phyloP scores from a whole-genome alignment of 2,329 filamentous ascomycete species.

The Hawksworthiomyces lignivorus region DNA sequence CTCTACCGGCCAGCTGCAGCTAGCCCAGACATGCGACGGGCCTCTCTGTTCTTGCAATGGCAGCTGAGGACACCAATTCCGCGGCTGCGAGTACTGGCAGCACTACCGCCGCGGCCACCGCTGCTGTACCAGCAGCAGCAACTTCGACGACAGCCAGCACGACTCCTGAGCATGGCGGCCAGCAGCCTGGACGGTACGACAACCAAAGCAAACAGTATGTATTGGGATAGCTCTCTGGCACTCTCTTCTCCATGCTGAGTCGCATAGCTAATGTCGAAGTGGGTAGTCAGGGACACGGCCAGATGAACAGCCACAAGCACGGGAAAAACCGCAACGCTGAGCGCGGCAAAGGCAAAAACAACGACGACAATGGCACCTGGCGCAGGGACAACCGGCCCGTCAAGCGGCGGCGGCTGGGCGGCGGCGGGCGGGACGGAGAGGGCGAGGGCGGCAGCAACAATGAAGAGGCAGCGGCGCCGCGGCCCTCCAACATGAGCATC shows the following conservation, averaged over 20 bases:
- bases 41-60: neutral
- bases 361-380: neutral
- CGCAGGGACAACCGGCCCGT: constrained; percentile 8
- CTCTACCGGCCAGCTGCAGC: too few relatives aligned
- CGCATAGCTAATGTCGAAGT: too few relatives aligned
- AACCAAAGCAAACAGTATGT: too few relatives aligned
- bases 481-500: constrained; percentile 47
- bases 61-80: neutral
- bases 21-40: neutral
- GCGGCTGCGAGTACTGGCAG: neutral
- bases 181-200: too few relatives aligned
- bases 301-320: too few relatives aligned
- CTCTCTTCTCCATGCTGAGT: too few relatives aligned
- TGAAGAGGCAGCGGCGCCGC: constrained; percentile 17
- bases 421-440: constrained; percentile 3
- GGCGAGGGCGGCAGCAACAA: constrained; percentile 25
- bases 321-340: neutral
- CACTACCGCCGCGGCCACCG: neutral
- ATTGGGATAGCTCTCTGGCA: too few relatives aligned
- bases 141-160: too few relatives aligned
- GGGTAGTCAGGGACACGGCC: too few relatives aligned
- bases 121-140: neutral
- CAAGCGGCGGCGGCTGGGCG: constrained; percentile 8
- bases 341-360: neutral
- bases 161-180: neutral